Evolutionary conservation across 768 basidiomycete genomes (phyloP), one percentile per base, ranked within the genome.

Genomic region (Tulasnella sp.): DNA sequence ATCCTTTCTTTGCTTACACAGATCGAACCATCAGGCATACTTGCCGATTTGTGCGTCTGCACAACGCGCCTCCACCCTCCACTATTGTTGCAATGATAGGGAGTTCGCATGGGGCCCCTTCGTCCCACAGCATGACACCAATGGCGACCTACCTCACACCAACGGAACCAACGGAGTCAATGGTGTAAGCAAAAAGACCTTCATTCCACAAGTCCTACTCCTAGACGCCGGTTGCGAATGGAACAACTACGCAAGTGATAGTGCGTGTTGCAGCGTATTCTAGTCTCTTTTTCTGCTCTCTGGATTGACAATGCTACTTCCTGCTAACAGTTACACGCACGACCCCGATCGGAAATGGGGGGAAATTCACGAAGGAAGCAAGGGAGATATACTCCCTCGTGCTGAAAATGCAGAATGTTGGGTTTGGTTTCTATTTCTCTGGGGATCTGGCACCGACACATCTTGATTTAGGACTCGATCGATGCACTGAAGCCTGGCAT

Each of bases 211-310:
- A 84, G 93, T 97, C 9, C 87, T 97, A 6, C 89, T 97, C 42
- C 96, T 97, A 81, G 97, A 99, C 82, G 97, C 97, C 0, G 96
- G 97, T 0, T 97, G 96, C 83, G 97, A 99, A 86, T 97, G 91
- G 91, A 84, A 87, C 24, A 88, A 88, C 82, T 92, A 93, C 81
- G 91, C 90, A 3, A 86, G 89, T 0, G 92, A 93, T 84, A 90
- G 92, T 86, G 85, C 87, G 84, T 84, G 19, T 38, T 77, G 38
- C 21, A 24, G 52, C 2, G 19, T 14, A 58, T 24, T 38, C 38
- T 14, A 44, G 74, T 39, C 75, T 24, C 56, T 48, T 44, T 39
- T 8, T 52, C 27, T 39, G 62, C 56, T 1, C 36, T 14, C 19
- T 36, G 18, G 56, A 48, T 71, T 81, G 87, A 72, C 71, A 88